phyloP scores from a whole-genome alignment of 2,329 filamentous ascomycete species.

The Talaromyces amestolkiae region DNA sequence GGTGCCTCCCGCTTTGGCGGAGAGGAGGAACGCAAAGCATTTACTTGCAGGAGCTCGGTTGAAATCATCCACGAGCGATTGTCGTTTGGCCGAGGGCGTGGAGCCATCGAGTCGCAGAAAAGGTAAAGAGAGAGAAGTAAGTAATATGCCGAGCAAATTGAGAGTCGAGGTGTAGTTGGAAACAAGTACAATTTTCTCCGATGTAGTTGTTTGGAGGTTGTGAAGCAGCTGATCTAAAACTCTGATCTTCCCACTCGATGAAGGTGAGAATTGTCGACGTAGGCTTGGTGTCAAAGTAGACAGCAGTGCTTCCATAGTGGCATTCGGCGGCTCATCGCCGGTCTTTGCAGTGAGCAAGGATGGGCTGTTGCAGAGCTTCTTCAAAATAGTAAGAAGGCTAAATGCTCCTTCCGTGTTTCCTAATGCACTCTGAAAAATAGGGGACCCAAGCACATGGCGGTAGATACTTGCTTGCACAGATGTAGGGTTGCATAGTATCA shows the following conservation, averaged over 20 bases:
- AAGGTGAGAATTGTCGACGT: conserved; percentile 53
- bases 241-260: conserved; percentile 63
- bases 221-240: conserved; percentile 65
- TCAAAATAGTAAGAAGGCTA: conserved; percentile 68
- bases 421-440: conserved; percentile 60
- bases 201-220: conserved; percentile 58
- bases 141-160: conserved; percentile 62
- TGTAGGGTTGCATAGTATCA: conserved; percentile 65
- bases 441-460: conserved; percentile 62
- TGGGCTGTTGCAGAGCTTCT: conserved; percentile 72
- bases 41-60: conserved; percentile 57
- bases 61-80: conserved; percentile 67
- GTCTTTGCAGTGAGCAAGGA: conserved; percentile 57
- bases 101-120: conserved; percentile 69
- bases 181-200: conserved; percentile 72
- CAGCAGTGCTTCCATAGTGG: conserved; percentile 49
- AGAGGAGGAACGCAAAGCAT: conserved; percentile 68
- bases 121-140: conserved; percentile 58
- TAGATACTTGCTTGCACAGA: conserved; percentile 60
- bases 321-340: conserved; percentile 46
- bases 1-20: conserved; percentile 68
- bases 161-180: conserved; percentile 73
- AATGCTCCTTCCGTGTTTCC: conserved; percentile 62
- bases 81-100: conserved; percentile 62
- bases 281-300: conserved; percentile 56